Conservation (phyloP, 768 basidiomycete species). For the Trametes cingulata region DNA sequence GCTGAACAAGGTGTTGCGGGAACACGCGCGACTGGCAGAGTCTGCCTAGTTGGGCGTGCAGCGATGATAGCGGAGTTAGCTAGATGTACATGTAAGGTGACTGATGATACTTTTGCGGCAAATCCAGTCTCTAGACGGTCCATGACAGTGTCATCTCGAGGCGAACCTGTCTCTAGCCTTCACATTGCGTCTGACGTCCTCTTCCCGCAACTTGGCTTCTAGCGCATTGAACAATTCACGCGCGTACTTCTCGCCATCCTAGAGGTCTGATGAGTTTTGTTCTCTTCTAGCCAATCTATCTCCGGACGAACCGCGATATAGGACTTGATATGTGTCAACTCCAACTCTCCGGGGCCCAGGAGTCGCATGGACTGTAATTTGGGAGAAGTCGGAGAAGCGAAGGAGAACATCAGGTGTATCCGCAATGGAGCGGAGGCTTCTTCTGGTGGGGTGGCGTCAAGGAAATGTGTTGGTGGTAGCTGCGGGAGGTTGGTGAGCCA, state of each 20-base stretch:
- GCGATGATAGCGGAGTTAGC: background rate
- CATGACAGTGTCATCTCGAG: background rate
- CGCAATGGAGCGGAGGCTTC: slow-evolving; percentile 65
- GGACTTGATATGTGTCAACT: slow-evolving; percentile 45
- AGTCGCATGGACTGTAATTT: slow-evolving; percentile 64
- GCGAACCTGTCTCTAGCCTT: slow-evolving; percentile 60
- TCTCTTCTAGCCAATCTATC: background rate
- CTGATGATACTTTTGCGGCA: slow-evolving; percentile 5
- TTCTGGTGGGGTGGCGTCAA: slow-evolving; percentile 75
- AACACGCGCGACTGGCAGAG: slow-evolving; percentile 23
- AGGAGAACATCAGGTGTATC: slow-evolving; percentile 66
- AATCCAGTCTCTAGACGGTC: background rate
- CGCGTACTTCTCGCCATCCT: slow-evolving; percentile 73
- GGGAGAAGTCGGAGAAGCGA: slow-evolving; percentile 39
- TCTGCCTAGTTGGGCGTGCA: background rate
- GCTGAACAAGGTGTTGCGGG: slow-evolving; percentile 38
- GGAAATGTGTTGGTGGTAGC: slow-evolving; percentile 61
- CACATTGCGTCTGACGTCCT: slow-evolving; percentile 57
- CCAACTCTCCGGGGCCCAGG: slow-evolving; percentile 62
- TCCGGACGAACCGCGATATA: slow-evolving; percentile 57
- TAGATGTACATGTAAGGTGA: slow-evolving; percentile 1
- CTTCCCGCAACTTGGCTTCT: slow-evolving; percentile 65
- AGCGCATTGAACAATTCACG: slow-evolving; percentile 54
- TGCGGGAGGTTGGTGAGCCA: slow-evolving; percentile 28
- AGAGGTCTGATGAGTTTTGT: background rate